Conservation (phyloP, 192 early-diverging fungal species). For the Rhizophlyctis rosea region DNA sequence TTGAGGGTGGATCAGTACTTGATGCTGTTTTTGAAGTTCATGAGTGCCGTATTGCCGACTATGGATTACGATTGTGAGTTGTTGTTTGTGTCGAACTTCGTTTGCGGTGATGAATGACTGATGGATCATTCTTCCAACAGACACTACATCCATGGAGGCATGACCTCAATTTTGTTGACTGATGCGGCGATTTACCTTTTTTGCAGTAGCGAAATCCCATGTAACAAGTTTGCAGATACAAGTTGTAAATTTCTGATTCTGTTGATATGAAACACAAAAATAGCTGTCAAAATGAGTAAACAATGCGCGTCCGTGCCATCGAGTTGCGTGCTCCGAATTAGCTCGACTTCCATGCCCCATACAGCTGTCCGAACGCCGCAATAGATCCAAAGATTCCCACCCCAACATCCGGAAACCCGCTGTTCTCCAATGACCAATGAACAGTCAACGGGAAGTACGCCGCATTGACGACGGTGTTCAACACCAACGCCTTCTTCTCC, state of each 20-base stretch:
- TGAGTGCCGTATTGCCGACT: conserved; percentile 92
- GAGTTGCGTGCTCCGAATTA: too few relatives aligned
- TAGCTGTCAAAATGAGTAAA: too few relatives aligned
- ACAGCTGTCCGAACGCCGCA: conserved; percentile 81
- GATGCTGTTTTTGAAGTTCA: conserved; percentile 96
- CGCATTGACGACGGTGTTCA: conserved; percentile 82
- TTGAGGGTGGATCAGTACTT: conserved; percentile 93
- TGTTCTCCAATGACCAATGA: conserved; percentile 89
- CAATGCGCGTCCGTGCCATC: too few relatives aligned
- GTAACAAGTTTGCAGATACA: too few relatives aligned
- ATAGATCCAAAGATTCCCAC: conserved; percentile 93
- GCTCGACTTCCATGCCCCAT: conserved; percentile 76
- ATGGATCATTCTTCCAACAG: neutral
- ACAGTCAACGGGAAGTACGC: conserved; percentile 87
- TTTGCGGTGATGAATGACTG: neutral
- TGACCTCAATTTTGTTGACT: conserved; percentile 2
- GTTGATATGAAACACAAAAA: too few relatives aligned
- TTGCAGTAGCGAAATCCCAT: too few relatives aligned
- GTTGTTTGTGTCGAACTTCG: neutral
- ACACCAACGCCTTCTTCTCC: conserved; percentile 62
- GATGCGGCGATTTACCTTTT: neutral
- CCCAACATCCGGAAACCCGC: conserved; percentile 84
- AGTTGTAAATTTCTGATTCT: too few relatives aligned
- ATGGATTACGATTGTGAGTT: conserved; percentile 92
- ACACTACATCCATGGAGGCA: conserved; percentile 31